Base-by-base conservation (phyloP, 345 rosid genomes). In the Citrus cavaleriei region DNA sequence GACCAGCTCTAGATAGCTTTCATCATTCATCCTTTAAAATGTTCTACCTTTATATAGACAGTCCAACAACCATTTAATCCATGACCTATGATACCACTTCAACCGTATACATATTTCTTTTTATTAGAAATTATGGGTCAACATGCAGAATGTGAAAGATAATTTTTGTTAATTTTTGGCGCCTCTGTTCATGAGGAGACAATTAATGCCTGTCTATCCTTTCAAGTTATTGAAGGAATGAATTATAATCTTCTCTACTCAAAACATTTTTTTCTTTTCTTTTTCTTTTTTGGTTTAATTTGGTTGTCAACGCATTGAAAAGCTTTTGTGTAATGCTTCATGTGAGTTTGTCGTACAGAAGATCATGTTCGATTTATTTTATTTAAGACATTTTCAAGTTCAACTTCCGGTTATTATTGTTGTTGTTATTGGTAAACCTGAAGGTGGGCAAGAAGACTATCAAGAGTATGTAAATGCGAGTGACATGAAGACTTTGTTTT, bases 101-200 rank as follows among this genome's bases (percentile, higher is more conserved):
- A 35, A 40, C 74, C 72, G 0, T 54, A 10, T 32, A 54, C 63
- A 59, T 2, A 24, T 24, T 28, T 71, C 16, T 13, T 25, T 59
- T 4, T 21, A 22, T 25, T 25, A 3, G 46, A 40, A 51, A 40
- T 18, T 65, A 75, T 62, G 38, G 74, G 66, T 46, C 69, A 77
- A 42, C 34, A 54, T 73, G 57, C 60, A 35, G 51, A 68, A 5
- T 68, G 40, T 38, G 28, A 59, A 27, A 51, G 62, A 10, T 62
- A 30, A 71, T 60, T 37, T 35, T 54, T 73, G 28, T 68, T 30
- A 34, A 34, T 68, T 6, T 67, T 65, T 1, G 68, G 7, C 62
- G 34, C 80, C 70, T 79, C 55, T 38, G 34, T 30, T 51, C 81
- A 42, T 68, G 82, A 83, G 81, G 72, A 73, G 84, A 75, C 79